Base-by-base conservation (phyloP, 805 yeast species). In the Debaryomyces castellii region DNA sequence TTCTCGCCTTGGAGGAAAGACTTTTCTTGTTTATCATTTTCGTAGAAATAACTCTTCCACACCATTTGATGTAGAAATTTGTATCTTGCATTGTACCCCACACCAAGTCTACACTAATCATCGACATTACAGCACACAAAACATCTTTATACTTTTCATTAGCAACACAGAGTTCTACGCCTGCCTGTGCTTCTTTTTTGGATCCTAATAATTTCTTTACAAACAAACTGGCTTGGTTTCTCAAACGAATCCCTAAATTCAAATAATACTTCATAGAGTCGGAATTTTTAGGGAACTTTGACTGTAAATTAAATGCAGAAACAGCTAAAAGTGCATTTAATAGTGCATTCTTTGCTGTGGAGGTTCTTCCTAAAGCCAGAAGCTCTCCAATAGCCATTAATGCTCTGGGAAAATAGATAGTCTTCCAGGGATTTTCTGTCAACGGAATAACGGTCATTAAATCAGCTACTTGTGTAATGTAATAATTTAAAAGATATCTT, bases 11-110 rank as follows among this genome's bases (percentile, higher is more conserved):
- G 17, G 87, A 75, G 0, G 91, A 83, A 18, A 89, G 63, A 49
- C 78, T 80, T 54, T 83, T 67, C 58, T 89, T 80, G 43, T 71
- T 75, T 37, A 69, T 69, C 83, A 85, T 83, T 56, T 92, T 81
- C 52, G 81, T 77, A 27, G 80, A 78, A 21, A 89, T 84, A 46
- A 87, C 83, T 45, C 77, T 78, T 50, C 88, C 92, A 67, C 96
- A 87, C 55, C 89, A 81, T 44, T 81, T 78, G 44, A 89, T 71
- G 65, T 88, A 88, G 47, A 82, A 77, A 51, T 81, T 82, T 57
- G 96, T 88, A 53, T 87, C 94, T 45, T 86, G 83, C 91, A 87
- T 87, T 1, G 92, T 82, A 2, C 96, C 96, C 89, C 95, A 86
- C 12, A 88, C 91, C 42, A 88, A 83, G 66, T 89, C 96, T 42